Evolutionary conservation across 257 asterid species (phyloP).

Genomic region (Forsythia viridissima): DNA sequence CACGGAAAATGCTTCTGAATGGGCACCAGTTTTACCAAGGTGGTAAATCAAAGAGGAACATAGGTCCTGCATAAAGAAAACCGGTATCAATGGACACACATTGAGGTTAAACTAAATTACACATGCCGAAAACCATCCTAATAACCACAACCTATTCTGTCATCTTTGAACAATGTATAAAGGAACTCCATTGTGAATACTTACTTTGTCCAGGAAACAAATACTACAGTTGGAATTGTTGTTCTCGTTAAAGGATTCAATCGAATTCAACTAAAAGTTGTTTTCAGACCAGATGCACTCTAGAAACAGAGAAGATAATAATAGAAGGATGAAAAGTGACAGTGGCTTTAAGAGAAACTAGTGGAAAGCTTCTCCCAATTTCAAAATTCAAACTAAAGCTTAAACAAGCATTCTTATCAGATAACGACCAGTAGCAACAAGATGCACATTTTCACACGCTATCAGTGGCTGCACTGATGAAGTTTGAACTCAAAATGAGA

Average conservation of each 20-base stretch:
- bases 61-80: constrained; percentile 54
- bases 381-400: neutral
- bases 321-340: neutral
- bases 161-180: constrained; percentile 3
- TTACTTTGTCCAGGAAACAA: constrained; percentile 8
- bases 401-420: constrained; percentile 5
- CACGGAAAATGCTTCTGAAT: constrained; percentile 82
- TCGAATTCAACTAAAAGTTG: constrained; percentile 4
- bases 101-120: constrained; percentile 6
- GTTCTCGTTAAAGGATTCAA: neutral
- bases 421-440: neutral
- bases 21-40: constrained; percentile 78
- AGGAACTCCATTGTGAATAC: constrained; percentile 3
- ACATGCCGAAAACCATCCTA: neutral
- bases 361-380: neutral
- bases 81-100: constrained; percentile 19
- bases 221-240: neutral
- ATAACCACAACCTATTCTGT: constrained; percentile 13
- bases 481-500: neutral
- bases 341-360: neutral
- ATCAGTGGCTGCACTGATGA: neutral
- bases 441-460: neutral
- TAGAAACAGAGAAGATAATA: neutral
- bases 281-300: constrained; percentile 1
- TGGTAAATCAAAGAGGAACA: constrained; percentile 62